These are phyloP conservation scores for Selenicereus undatus DNA, from an alignment of 148 eudicot genomes.

Conservation along the genomic window DNA sequence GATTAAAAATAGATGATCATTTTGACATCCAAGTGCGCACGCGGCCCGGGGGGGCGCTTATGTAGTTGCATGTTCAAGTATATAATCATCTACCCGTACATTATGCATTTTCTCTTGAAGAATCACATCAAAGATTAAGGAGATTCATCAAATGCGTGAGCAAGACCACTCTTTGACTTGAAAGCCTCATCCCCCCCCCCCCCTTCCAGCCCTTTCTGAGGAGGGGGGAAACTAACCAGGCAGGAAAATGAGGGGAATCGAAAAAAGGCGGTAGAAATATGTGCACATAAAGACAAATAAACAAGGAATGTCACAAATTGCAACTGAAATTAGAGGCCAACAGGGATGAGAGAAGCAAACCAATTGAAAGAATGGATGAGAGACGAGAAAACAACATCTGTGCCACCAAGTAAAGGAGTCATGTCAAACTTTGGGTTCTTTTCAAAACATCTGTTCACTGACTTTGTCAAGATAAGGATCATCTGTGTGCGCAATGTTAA, in stretches of 20 bases:
- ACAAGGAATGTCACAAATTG: neutral
- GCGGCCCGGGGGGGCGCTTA: too few species aligned
- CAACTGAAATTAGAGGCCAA: slow-evolving; percentile 6
- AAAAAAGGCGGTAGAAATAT: neutral
- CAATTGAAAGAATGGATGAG: slow-evolving; percentile 98
- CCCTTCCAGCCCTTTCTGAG: too few species aligned
- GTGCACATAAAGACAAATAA: neutral
- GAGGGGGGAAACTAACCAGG: too few species aligned
- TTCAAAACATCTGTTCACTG: slow-evolving; percentile 92
- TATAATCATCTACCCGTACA: neutral
- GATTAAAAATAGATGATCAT: neutral
- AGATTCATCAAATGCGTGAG: neutral
- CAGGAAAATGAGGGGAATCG: neutral
- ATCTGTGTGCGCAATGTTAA: slow-evolving; percentile 49
- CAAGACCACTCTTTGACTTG: neutral
- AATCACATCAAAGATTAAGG: slow-evolving; percentile 6
- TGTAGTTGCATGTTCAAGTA: neutral
- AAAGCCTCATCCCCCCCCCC: neutral
- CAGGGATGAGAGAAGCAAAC: slow-evolving; percentile 45
- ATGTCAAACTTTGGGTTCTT: slow-evolving; percentile 95
- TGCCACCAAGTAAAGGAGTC: slow-evolving; percentile 99
- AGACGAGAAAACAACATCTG: slow-evolving; percentile 93
- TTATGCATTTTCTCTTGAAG: neutral
- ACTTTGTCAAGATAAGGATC: slow-evolving; percentile 94
- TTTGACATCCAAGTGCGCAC: neutral